Conservation (phyloP, 1,284 basidiomycete species). For the Meripilus lineatus region DNA sequence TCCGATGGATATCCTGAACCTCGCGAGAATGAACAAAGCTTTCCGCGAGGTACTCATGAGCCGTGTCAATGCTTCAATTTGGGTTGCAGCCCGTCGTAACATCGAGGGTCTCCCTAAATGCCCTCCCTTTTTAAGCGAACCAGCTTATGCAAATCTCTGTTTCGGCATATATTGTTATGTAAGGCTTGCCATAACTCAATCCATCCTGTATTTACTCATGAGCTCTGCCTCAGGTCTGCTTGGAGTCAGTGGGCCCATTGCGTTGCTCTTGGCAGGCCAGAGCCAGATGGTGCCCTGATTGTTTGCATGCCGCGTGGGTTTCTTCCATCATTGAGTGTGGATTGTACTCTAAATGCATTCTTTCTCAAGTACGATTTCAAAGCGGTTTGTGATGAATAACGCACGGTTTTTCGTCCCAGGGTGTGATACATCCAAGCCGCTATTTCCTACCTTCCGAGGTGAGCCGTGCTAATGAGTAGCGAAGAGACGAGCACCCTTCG, state of each 20-base stretch:
- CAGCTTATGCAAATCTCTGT: constrained; percentile 14
- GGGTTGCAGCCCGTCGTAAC: constrained; percentile 11
- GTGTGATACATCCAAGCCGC: no score
- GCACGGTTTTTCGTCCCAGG: no score
- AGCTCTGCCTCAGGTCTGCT: background rate
- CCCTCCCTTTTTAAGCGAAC: constrained; percentile 15
- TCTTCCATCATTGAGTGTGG: no score
- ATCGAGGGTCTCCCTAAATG: constrained; percentile 14
- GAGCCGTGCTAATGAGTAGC: no score
- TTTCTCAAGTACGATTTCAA: no score
- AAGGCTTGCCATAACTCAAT: background rate
- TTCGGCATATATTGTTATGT: constrained; percentile 15
- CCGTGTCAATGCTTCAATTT: constrained; percentile 6
- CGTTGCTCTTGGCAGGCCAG: background rate
- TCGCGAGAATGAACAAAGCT: constrained; percentile 12
- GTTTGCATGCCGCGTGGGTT: background rate
- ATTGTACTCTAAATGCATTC: no score
- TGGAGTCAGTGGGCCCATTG: no score
- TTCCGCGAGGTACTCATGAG: constrained; percentile 13
- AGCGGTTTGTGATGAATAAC: no score
- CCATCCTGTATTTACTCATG: background rate
- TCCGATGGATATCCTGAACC: constrained; percentile 15
- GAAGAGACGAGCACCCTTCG: no score
- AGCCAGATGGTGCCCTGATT: background rate
- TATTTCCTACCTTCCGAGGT: no score